Evolutionary conservation across 2,329 filamentous ascomycete genomes (phyloP), one percentile per base, ranked within the genome.

Genomic region (Phoma herbarum): DNA sequence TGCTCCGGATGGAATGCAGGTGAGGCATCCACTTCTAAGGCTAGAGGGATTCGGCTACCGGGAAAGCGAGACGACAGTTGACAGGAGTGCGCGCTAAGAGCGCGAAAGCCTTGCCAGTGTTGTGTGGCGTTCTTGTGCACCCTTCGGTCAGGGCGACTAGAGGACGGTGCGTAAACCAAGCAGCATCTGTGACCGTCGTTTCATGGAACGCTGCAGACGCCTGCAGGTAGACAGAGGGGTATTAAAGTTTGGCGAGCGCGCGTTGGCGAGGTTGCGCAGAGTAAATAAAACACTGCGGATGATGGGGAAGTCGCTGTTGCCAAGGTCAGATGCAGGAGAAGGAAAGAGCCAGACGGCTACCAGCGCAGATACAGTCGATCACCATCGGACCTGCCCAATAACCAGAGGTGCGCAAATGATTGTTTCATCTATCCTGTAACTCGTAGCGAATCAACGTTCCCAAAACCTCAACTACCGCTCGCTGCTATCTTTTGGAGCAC

Each of bases 391-490:
- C 29, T 11, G 11, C 33, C 29, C 20, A 3, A 23, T 7, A 12
- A 20, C 25, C 20, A 9, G 26, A 46, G 41, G 33, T 45, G 56
- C 31, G 22, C 41, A 25, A 53, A 47, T 26, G 45, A 50, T 59
- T 59, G 41, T 59, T 58, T 45, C 56, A 23, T 51, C 56, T 59
- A 59, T 59, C 51, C 20, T 54, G 56, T 59, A 54, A 54, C 29
- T 35, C 41, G 33, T 54, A 31, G 45, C 49, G 46, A 49, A 25
- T 46, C 50, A 23, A 35, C 51, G 5, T 59, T 45, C 41, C 45
- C 50, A 59, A 53, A 45, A 44, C 25, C 44, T 28, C 33, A 31
- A 54, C 45, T 26, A 46, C 45, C 41, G 39, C 44, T 18, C 23
- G 12, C 25, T 18, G 33, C 46, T 26, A 9, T 35, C 12, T 54